Evolutionary conservation across 2,329 filamentous ascomycete genomes (phyloP).

Genomic region (Aspergillus carbonarius): DNA sequence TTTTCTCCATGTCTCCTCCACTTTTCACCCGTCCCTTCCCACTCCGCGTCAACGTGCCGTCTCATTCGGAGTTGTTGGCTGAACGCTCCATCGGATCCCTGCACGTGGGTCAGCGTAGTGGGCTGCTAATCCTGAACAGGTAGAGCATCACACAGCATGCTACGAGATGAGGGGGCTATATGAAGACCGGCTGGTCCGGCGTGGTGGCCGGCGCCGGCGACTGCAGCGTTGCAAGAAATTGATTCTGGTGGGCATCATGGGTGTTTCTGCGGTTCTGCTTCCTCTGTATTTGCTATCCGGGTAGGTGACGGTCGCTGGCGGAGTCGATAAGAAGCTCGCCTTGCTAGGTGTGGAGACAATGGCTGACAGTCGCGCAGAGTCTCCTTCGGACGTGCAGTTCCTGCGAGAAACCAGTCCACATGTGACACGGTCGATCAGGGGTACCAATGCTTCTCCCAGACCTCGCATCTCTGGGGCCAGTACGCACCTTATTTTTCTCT

Average conservation of each 20-base stretch:
- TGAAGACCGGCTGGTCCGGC: slow-evolving; percentile 6
- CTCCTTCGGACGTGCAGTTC: slow-evolving; percentile 2
- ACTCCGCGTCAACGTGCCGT: neutral
- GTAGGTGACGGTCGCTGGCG: slow-evolving; percentile 2
- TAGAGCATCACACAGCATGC: slow-evolving; percentile 5
- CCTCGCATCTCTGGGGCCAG: slow-evolving; percentile 76
- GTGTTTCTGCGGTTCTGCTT: slow-evolving; percentile 10
- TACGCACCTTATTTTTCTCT: slow-evolving; percentile 84
- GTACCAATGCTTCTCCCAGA: slow-evolving; percentile 61
- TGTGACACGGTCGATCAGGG: slow-evolving; percentile 59
- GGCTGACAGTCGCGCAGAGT: slow-evolving; percentile 10
- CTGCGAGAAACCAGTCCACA: slow-evolving; percentile 8
- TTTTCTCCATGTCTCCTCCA: neutral
- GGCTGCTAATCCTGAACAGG: neutral
- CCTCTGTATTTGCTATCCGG: slow-evolving; percentile 15
- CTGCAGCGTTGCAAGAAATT: neutral
- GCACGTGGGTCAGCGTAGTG: slow-evolving; percentile 1
- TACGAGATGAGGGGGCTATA: slow-evolving; percentile 19
- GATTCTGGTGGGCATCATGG: slow-evolving; percentile 12
- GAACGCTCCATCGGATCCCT: neutral
- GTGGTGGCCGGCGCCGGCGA: neutral
- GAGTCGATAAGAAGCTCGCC: neutral
- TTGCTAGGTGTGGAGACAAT: neutral
- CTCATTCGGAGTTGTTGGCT: neutral
- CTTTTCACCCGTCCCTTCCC: neutral